Conservation (phyloP, 805 yeast genomes). For the Pichia nakasei region DNA sequence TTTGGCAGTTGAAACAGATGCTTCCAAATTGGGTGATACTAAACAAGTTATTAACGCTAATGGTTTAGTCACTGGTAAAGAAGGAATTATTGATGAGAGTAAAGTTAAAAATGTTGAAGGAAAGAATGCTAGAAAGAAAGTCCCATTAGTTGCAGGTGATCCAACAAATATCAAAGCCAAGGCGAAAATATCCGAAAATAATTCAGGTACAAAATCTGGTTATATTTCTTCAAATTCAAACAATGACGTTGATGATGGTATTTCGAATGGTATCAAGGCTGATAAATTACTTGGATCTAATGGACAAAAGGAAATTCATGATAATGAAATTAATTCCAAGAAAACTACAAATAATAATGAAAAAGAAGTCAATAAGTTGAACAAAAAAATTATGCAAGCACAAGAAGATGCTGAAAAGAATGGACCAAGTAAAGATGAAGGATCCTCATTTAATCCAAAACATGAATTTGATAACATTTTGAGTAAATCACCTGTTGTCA, state of each 20-base stretch:
- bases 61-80: constrained; percentile 24
- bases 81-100: constrained; percentile 34
- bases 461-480: constrained; percentile 50
- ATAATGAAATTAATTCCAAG: neutral
- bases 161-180: constrained; percentile 8
- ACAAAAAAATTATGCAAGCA: constrained; percentile 1
- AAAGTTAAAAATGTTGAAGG: constrained; percentile 33
- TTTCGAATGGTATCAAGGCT: constrained; percentile 5
- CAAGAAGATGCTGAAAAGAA: constrained; percentile 8
- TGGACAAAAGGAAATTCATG: constrained; percentile 6
- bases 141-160: constrained; percentile 13
- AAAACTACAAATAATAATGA: neutral
- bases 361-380: neutral
- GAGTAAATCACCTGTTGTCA: constrained; percentile 52
- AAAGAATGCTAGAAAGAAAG: constrained; percentile 4
- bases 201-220: too few species aligned
- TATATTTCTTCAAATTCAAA: too few species aligned
- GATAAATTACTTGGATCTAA: constrained; percentile 4
- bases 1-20: neutral
- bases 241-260: neutral
- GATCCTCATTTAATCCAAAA: constrained; percentile 36
- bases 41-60: constrained; percentile 20
- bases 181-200: too few species aligned
- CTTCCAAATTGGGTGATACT: constrained; percentile 8
- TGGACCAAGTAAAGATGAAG: constrained; percentile 3